A percentile compares a stretch with the other conserved stretches of the same genome.
Evolutionary conservation across 1,139 yeast species (phyloP).

Genomic region (Tardiomyces blankii): DNA sequence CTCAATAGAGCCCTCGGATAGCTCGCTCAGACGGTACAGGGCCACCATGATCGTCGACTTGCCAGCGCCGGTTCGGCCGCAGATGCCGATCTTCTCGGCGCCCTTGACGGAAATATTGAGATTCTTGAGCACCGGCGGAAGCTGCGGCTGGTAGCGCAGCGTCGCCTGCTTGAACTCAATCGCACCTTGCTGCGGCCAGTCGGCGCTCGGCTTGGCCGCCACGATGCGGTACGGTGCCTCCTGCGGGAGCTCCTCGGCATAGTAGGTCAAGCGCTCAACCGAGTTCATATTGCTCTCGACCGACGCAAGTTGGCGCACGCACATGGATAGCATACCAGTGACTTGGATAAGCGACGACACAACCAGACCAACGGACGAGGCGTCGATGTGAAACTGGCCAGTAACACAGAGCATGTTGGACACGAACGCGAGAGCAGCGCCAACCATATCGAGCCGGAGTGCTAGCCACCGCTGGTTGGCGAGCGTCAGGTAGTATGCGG

Average conservation of each 20-base stretch:
- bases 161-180: constrained; percentile 46
- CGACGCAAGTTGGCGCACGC: constrained; percentile 57
- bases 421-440: constrained; percentile 36
- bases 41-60: constrained; percentile 58
- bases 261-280: constrained; percentile 60
- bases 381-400: constrained; percentile 47
- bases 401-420: constrained; percentile 47
- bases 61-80: constrained; percentile 73
- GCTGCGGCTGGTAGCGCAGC: constrained; percentile 58
- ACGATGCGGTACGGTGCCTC: constrained; percentile 46
- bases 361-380: constrained; percentile 60
- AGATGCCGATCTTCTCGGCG: constrained; percentile 54
- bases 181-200: constrained; percentile 50
- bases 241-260: constrained; percentile 55
- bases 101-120: constrained; percentile 35
- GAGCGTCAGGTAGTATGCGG: constrained; percentile 54
- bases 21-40: constrained; percentile 45
- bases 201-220: constrained; percentile 37
- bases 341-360: constrained; percentile 35
- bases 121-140: constrained; percentile 58
- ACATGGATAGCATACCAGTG: constrained; percentile 17
- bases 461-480: constrained; percentile 77
- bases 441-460: constrained; percentile 49
- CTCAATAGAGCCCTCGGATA: constrained; percentile 35
- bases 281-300: constrained; percentile 78